phyloP scores from a whole-genome alignment of 176 grass and related monocot species.

The Oryza glaberrima region DNA sequence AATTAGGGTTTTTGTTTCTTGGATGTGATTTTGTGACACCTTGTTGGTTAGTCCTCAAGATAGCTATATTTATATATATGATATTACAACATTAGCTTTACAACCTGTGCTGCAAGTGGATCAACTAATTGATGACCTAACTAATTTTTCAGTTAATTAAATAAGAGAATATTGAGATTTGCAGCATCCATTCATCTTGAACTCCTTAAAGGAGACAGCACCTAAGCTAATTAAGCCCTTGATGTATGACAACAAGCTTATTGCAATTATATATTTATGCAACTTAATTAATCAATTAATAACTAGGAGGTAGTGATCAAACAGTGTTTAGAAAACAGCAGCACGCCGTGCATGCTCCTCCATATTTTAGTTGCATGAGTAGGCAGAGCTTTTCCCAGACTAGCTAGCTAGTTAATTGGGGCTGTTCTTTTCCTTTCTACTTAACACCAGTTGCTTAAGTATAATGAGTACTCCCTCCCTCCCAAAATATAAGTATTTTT shows the following conservation, averaged over 20 bases:
- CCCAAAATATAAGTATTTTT: too few species aligned
- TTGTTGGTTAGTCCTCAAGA: neutral
- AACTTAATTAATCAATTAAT: conserved; percentile 10
- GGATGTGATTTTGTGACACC: neutral
- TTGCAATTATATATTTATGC: conserved; percentile 18
- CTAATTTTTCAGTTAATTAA: conserved; percentile 3
- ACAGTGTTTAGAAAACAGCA: conserved; percentile 37
- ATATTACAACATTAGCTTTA: neutral
- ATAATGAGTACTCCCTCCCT: neutral
- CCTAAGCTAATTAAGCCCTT: conserved; percentile 22
- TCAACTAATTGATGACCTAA: neutral
- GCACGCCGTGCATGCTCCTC: conserved; percentile 43
- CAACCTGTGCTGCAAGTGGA: neutral
- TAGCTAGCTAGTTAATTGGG: conserved; percentile 29
- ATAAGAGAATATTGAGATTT: conserved; percentile 36
- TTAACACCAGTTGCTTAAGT: neutral
- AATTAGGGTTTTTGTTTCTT: neutral
- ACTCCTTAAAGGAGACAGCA: conserved; percentile 55
- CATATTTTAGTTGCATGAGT: conserved; percentile 43
- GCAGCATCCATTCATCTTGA: conserved; percentile 34
- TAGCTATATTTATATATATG: neutral
- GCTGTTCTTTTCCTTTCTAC: conserved; percentile 13
- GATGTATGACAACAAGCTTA: conserved; percentile 21
- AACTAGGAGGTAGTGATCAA: conserved; percentile 23
- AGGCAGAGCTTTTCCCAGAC: conserved; percentile 9